Base-by-base conservation (phyloP, 768 basidiomycete genomes). In the Tylopilus subfusipes region DNA sequence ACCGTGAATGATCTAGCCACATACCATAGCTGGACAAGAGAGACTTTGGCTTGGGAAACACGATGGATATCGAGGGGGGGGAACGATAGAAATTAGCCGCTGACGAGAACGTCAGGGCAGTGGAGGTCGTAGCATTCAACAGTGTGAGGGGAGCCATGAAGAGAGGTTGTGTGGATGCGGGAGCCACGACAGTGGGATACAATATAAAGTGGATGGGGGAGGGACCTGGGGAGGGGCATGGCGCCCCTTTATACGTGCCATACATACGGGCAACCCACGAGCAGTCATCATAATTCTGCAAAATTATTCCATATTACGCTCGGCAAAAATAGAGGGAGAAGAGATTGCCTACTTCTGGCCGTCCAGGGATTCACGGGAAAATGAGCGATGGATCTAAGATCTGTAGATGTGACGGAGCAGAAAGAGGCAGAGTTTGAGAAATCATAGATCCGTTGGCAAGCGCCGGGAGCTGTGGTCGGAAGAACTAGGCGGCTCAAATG, bases 281-380 rank as follows among this genome's bases (percentile, higher is more conserved):
- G 58, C 50, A 42, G 49, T 54, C 57, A 66, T 55, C 53, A 58
- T 30, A 55, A 61, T 58, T 59, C 54, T 51, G 56, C 57, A 57
- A 66, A 65, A 67, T 42, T 65, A 67, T 58, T 68, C 53, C 54
- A 66, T 52, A 66, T 61, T 18, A 50, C 40, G 43, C 53, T 57
- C 63, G 68, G 66, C 56, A 59, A 65, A 65, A 72, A 71, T 68
- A 62, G 67, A 72, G 55, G 68, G 57, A 49, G 58, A 55, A 59
- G 57, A 65, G 65, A 64, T 68, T 72, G 57, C 68, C 66, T 70
- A 58, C 60, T 59, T 63, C 59, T 58, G 56, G 24, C 63, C 60
- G 61, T 69, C 55, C 34, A 64, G 63, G 62, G 69, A 72, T 70
- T 70, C 69, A 63, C 70, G 69, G 65, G 68, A 72, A 67, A 65